Percentiles rank a stretch among this genome's conserved stretches.
Conservation (phyloP, 306 rosid genomes). For the Vigna nakashimae region DNA sequence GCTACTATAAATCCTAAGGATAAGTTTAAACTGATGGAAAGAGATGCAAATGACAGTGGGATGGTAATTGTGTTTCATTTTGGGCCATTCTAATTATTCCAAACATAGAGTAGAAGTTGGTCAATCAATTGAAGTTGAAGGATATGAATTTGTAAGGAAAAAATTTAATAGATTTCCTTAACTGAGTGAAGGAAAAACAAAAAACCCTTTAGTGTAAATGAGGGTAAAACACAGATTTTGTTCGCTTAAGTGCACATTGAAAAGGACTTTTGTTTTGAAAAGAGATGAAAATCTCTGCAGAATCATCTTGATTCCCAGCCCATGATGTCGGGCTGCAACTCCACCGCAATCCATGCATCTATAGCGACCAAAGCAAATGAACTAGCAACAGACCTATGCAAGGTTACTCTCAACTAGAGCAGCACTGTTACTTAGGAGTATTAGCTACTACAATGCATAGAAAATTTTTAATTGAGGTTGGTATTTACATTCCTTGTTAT, state of each 20-base stretch:
- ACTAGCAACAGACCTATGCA: background rate
- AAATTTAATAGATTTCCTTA: background rate
- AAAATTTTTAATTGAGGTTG: background rate
- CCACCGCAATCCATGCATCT: background rate
- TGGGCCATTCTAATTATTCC: background rate
- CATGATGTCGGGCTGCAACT: background rate
- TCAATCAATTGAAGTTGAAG: background rate
- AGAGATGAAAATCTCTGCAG: conserved; percentile 9
- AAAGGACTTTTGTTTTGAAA: background rate
- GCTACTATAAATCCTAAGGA: background rate
- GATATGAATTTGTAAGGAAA: background rate
- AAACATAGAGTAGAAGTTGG: background rate
- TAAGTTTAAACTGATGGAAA: background rate
- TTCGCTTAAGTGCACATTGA: background rate
- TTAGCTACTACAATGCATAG: background rate
- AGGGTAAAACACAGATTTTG: background rate
- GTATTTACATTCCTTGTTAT: background rate
- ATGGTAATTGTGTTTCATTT: background rate
- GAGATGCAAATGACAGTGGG: background rate
- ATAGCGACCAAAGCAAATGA: background rate
- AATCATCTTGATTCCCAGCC: background rate
- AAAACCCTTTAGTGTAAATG: background rate
- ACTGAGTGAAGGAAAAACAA: background rate
- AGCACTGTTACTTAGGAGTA: background rate
- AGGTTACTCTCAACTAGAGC: background rate